A percentile compares a stretch with the other conserved stretches of the same genome.
Conservation (phyloP, 2,329 filamentous ascomycete genomes). For the Talaromyces rugulosus region DNA sequence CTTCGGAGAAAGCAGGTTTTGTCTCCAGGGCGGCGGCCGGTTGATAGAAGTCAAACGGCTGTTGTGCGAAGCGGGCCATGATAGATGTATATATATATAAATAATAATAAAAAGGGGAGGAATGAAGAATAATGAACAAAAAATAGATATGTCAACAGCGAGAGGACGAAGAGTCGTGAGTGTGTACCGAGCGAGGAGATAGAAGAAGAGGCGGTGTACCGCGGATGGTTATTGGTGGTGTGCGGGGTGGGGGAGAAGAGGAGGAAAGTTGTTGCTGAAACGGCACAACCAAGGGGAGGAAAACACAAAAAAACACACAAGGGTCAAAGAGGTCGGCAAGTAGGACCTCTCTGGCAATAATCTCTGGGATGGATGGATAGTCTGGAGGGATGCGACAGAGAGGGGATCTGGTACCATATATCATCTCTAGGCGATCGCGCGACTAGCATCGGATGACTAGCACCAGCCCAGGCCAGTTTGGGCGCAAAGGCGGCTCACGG, state of each 20-base stretch:
- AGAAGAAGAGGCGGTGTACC: conserved; percentile 4
- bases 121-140: background rate
- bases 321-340: background rate
- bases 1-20: conserved; percentile 39
- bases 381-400: background rate
- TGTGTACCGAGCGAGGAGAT: background rate
- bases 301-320: conserved; percentile 9
- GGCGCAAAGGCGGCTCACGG: background rate
- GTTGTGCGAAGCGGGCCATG: conserved; percentile 44
- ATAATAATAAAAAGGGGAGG: background rate
- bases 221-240: conserved; percentile 6
- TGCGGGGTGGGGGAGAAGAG: conserved; percentile 9
- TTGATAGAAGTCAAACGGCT: conserved; percentile 41
- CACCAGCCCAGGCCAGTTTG: background rate
- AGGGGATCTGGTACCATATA: background rate
- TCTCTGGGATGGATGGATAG: background rate
- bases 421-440: background rate
- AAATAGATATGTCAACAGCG: background rate
- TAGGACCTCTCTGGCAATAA: background rate
- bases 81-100: conserved; percentile 8
- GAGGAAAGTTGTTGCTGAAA: background rate
- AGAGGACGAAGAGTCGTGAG: background rate
- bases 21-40: conserved; percentile 40
- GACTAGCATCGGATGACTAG: background rate
- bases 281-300: background rate